Evolutionary conservation across 176 grass and related monocot genomes (phyloP).

Genomic region (Phyllostachys edulis): DNA sequence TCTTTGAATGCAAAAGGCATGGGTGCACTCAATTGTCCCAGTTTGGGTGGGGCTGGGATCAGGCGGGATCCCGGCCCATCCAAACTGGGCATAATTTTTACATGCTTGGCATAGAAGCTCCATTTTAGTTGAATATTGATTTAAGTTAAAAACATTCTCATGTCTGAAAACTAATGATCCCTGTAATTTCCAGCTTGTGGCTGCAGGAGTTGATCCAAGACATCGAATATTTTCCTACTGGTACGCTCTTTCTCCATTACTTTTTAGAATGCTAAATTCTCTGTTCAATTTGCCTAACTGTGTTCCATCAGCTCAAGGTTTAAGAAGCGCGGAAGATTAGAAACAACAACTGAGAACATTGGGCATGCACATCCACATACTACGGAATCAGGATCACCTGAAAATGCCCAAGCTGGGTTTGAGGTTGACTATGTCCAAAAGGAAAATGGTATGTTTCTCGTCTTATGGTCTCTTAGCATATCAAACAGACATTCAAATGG

Average conservation of each 20-base stretch:
- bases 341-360: conserved; percentile 29
- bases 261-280: conserved; percentile 19
- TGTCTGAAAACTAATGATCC: conserved; percentile 23
- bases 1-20: conserved; percentile 15
- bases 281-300: conserved; percentile 15
- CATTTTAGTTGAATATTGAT: conserved; percentile 7
- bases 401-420: conserved; percentile 43
- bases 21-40: neutral
- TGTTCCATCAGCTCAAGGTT: conserved; percentile 59
- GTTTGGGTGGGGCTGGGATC: neutral
- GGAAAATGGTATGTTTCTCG: conserved; percentile 50
- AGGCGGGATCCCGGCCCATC: neutral
- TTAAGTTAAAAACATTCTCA: neutral
- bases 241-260: conserved; percentile 40
- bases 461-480: conserved; percentile 6
- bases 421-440: conserved; percentile 42
- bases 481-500: conserved; percentile 18
- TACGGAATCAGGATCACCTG: conserved; percentile 53
- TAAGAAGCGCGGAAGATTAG: conserved; percentile 51
- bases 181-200: conserved; percentile 52
- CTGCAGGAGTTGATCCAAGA: conserved; percentile 62
- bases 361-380: conserved; percentile 39
- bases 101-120: neutral
- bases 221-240: conserved; percentile 64
- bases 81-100: neutral